Conservation (phyloP, 1,284 basidiomycete species). For the Cryptococcus sp. region DNA sequence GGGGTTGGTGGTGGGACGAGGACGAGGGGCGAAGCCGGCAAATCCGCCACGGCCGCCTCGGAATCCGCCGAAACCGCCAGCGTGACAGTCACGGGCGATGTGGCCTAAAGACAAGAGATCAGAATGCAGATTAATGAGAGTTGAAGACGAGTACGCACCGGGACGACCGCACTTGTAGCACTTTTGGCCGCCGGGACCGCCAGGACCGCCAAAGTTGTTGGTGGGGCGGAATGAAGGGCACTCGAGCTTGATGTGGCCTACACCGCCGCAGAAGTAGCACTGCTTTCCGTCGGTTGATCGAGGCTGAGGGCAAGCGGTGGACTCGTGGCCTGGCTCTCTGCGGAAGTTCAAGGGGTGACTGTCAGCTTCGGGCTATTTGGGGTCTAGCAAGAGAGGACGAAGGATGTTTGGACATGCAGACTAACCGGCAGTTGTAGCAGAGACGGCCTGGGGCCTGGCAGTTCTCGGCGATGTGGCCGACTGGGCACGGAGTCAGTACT, state of each 20-base stretch:
- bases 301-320: conserved; percentile 79
- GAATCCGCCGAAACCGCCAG: conserved; percentile 25
- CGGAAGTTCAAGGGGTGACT: neutral
- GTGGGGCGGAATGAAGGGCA: conserved; percentile 71
- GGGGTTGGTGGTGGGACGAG: conserved; percentile 28
- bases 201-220: conserved; percentile 18
- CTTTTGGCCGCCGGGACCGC: conserved; percentile 66
- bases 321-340: conserved; percentile 80
- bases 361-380: neutral
- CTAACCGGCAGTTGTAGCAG: conserved; percentile 80
- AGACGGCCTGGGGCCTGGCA: conserved; percentile 81
- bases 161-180: conserved; percentile 62
- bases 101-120: conserved; percentile 30
- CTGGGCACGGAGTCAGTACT: conserved; percentile 40
- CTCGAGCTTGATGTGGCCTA: conserved; percentile 65
- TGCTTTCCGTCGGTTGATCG: conserved; percentile 74
- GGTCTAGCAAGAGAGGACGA: neutral
- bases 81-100: conserved; percentile 44
- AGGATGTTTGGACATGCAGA: neutral
- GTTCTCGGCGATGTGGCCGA: conserved; percentile 87
- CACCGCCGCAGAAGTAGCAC: conserved; percentile 75
- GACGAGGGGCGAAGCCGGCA: conserved; percentile 21
- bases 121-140: neutral
- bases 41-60: conserved; percentile 32
- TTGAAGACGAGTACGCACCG: conserved; percentile 17